These are phyloP conservation scores for Pestalotiopsis sp. DNA, from an alignment of 2,329 filamentous ascomycete species.

Conservation along the genomic window DNA sequence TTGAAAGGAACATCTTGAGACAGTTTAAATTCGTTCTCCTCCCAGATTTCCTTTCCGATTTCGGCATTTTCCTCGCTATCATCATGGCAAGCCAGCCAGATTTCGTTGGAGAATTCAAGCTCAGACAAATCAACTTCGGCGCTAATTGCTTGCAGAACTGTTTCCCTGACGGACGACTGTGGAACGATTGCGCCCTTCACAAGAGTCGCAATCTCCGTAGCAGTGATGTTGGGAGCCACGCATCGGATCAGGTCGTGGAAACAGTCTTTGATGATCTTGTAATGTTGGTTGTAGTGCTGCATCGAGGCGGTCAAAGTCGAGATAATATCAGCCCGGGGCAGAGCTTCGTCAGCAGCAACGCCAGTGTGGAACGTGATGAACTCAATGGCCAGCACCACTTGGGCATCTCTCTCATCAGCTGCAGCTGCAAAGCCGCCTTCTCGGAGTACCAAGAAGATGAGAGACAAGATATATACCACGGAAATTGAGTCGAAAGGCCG, in stretches of 20 bases:
- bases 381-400: constrained; percentile 86
- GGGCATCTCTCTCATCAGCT: constrained; percentile 82
- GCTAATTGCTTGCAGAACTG: constrained; percentile 86
- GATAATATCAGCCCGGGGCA: constrained; percentile 78
- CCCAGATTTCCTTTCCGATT: constrained; percentile 87
- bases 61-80: constrained; percentile 86
- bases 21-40: constrained; percentile 82
- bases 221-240: constrained; percentile 78
- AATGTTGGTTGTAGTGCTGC: constrained; percentile 89
- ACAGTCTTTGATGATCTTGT: constrained; percentile 93
- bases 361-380: constrained; percentile 87
- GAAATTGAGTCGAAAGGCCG: constrained; percentile 90
- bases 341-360: constrained; percentile 71
- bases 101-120: constrained; percentile 81
- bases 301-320: constrained; percentile 76
- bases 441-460: constrained; percentile 77
- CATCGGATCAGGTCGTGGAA: constrained; percentile 84
- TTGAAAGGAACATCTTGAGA: constrained; percentile 65
- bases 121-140: constrained; percentile 92
- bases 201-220: constrained; percentile 74
- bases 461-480: constrained; percentile 82
- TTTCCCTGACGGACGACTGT: constrained; percentile 78
- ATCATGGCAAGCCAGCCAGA: constrained; percentile 93
- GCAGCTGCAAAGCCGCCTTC: constrained; percentile 76
- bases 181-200: constrained; percentile 78